Conservation (phyloP, 2,329 filamentous ascomycete species). For the Pseudomassariella vexata region DNA sequence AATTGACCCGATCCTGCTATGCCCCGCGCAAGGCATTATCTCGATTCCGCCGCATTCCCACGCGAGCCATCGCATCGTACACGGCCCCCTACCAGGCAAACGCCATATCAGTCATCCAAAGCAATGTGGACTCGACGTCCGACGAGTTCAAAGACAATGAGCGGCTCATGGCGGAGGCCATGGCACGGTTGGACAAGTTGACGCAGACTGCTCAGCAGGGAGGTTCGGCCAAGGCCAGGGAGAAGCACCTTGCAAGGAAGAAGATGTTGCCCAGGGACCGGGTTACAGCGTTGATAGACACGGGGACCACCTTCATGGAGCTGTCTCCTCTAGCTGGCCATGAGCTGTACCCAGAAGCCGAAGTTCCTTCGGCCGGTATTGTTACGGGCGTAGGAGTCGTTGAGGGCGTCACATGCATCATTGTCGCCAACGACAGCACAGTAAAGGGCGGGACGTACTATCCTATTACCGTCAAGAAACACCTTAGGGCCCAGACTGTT, state of each 20-base stretch:
- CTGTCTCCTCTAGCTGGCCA: constrained; percentile 88
- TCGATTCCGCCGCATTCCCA: constrained; percentile 20
- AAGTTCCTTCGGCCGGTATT: constrained; percentile 84
- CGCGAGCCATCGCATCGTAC: constrained; percentile 61
- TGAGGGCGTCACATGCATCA: constrained; percentile 84
- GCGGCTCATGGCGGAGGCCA: constrained; percentile 68
- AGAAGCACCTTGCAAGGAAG: constrained; percentile 80
- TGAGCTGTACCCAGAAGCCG: constrained; percentile 78
- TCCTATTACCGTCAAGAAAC: constrained; percentile 96
- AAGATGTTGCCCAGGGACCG: constrained; percentile 95
- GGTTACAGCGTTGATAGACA: constrained; percentile 80
- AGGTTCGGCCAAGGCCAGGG: constrained; percentile 72
- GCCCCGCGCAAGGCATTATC: constrained; percentile 15
- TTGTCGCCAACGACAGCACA: constrained; percentile 93
- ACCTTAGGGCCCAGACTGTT: constrained; percentile 84
- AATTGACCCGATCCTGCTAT: constrained; percentile 30
- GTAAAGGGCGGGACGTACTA: constrained; percentile 98
- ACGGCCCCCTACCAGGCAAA: constrained; percentile 75
- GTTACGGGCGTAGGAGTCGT: constrained; percentile 89
- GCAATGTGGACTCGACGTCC: constrained; percentile 69
- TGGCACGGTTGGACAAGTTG: constrained; percentile 61
- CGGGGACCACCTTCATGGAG: constrained; percentile 85
- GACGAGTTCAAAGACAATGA: constrained; percentile 78
- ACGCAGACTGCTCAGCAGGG: constrained; percentile 69
- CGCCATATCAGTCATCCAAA: constrained; percentile 75